Conservation (phyloP, 2,329 filamentous ascomycete genomes). For the Penicillium nordicum region DNA sequence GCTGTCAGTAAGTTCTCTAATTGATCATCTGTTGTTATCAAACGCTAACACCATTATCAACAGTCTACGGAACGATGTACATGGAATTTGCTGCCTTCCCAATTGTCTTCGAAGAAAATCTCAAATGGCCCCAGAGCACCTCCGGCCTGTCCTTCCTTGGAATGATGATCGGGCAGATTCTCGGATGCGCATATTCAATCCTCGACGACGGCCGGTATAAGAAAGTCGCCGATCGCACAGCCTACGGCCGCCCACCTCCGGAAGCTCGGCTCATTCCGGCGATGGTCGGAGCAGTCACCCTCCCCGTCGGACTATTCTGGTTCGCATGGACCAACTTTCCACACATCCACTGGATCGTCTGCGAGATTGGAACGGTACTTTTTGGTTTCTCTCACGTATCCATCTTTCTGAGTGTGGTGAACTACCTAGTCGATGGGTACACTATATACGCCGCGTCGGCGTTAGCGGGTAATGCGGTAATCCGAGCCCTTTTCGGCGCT, state of each 20-base stretch:
- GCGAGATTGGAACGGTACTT: constrained; percentile 7
- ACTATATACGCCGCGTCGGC: too few species aligned
- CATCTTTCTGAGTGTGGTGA: constrained; percentile 14
- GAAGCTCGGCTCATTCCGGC: constrained; percentile 14
- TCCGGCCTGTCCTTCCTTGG: constrained; percentile 46
- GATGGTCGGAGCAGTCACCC: constrained; percentile 13
- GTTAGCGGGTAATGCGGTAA: too few species aligned
- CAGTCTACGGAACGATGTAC: constrained; percentile 39
- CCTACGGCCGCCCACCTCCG: constrained; percentile 4
- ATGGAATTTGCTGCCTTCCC: too few species aligned
- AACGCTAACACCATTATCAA: not conserved
- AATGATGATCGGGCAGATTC: constrained; percentile 37
- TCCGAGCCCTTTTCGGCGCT: too few species aligned
- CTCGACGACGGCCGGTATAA: constrained; percentile 25
- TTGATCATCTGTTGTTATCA: not conserved
- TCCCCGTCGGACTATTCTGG: constrained; percentile 18
- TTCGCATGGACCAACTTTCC: constrained; percentile 21
- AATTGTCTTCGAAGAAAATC: constrained; percentile 38
- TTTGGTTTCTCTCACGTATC: constrained; percentile 18
- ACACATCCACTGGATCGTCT: constrained; percentile 10
- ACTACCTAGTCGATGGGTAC: constrained; percentile 12
- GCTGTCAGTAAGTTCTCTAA: constrained; percentile 23
- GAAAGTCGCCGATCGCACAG: not conserved
- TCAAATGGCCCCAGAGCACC: constrained; percentile 43
- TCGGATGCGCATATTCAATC: constrained; percentile 36